phyloP scores from a whole-genome alignment of 208 protist species.

The Crithidia sp. region DNA sequence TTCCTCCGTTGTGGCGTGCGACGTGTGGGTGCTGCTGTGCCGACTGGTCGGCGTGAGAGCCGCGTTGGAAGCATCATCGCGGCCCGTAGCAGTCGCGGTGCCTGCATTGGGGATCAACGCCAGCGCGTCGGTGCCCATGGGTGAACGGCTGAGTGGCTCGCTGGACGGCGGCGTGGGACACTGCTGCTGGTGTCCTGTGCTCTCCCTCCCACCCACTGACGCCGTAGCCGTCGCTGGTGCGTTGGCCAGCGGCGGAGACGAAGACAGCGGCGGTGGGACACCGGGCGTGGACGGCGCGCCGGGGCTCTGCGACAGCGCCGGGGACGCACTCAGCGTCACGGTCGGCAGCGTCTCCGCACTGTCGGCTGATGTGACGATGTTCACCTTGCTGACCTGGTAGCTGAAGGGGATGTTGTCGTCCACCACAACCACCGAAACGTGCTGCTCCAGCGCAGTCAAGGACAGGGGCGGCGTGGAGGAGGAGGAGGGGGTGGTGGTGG shows the following conservation, averaged over 20 bases:
- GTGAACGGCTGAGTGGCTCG: not conserved
- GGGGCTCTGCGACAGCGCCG: not conserved
- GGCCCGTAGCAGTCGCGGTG: not conserved
- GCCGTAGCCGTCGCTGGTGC: not conserved
- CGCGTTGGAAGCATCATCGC: not conserved
- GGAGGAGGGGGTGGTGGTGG: not conserved
- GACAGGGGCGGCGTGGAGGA: slow-evolving; percentile 22
- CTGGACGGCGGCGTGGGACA: not conserved
- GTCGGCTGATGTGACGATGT: slow-evolving; percentile 42
- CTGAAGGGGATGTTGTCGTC: slow-evolving; percentile 82
- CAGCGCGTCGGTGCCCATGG: not conserved
- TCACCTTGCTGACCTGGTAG: slow-evolving; percentile 61
- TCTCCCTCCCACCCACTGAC: not conserved
- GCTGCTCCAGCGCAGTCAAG: slow-evolving; percentile 67
- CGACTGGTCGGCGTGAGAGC: not conserved
- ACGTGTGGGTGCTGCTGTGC: slow-evolving; percentile 11
- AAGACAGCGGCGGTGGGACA: not conserved
- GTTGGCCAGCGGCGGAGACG: not conserved
- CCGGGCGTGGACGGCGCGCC: not conserved
- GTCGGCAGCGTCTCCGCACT: slow-evolving; percentile 30
- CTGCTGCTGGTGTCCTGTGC: not conserved
- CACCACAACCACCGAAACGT: slow-evolving; percentile 62
- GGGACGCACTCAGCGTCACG: slow-evolving; percentile 17
- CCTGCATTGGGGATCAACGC: not conserved
- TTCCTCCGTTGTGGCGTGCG: not conserved